Conservation (phyloP, 2,329 filamentous ascomycete genomes). For the Aspergillus aculeatinus region DNA sequence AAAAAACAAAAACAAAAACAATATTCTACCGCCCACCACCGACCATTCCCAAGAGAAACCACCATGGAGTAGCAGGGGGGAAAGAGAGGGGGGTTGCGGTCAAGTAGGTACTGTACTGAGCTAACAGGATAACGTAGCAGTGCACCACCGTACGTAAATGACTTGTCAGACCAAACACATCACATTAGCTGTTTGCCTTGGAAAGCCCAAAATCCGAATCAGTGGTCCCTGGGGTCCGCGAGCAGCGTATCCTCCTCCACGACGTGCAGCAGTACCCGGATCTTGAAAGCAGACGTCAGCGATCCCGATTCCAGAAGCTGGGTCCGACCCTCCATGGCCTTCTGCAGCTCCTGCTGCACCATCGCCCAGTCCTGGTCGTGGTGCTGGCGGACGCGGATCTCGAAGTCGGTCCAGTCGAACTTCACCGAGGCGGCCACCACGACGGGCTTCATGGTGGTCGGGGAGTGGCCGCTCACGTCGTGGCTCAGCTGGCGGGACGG, state of each 20-base stretch:
- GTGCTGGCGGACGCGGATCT: conserved; percentile 21
- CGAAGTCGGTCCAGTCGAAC: conserved; percentile 22
- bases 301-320: background rate
- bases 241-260: background rate
- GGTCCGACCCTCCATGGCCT: conserved; percentile 15
- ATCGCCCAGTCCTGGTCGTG: conserved; percentile 18
- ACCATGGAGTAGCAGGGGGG: no score
- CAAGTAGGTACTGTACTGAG: no score
- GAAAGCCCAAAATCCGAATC: background rate
- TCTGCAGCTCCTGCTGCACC: conserved; percentile 15
- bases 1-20: no score
- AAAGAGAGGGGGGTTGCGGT: no score
- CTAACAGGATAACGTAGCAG: no score
- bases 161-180: background rate
- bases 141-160: no score
- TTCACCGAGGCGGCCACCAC: conserved; percentile 19
- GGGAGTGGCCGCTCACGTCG: conserved; percentile 3
- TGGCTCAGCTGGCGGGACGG: conserved; percentile 12
- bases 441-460: background rate
- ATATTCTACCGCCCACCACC: no score
- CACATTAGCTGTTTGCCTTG: no score
- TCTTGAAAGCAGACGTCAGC: conserved; percentile 10
- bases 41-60: no score
- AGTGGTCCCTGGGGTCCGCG: background rate
- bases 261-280: conserved; percentile 21